phyloP scores from a whole-genome alignment of 2,329 filamentous ascomycete species.

The Colletotrichum truncatum region DNA sequence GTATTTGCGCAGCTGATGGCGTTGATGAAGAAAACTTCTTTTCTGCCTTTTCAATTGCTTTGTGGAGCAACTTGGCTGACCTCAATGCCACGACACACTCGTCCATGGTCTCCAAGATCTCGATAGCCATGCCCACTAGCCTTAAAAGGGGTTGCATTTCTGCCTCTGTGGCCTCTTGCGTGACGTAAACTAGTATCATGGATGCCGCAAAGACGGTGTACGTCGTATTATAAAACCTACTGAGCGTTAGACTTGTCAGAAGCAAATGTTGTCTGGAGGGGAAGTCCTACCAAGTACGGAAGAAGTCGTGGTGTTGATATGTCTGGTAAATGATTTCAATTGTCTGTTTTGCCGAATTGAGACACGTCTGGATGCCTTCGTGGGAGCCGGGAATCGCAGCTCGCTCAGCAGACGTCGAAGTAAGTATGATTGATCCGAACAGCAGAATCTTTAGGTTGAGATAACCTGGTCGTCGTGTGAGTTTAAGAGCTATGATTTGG shows the following conservation, averaged over 20 bases:
- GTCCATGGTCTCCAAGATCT: constrained; percentile 37
- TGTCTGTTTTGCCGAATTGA: constrained; percentile 38
- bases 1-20: background rate
- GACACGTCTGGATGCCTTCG: constrained; percentile 34
- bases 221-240: constrained; percentile 42
- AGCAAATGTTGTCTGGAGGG: too few species aligned
- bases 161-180: constrained; percentile 32
- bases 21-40: constrained; percentile 23
- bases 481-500: background rate
- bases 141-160: constrained; percentile 31
- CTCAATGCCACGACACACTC: constrained; percentile 38
- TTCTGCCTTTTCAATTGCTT: constrained; percentile 34
- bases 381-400: constrained; percentile 30
- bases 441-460: constrained; percentile 38
- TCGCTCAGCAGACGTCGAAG: constrained; percentile 30
- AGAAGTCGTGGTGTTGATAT: constrained; percentile 40
- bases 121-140: constrained; percentile 35
- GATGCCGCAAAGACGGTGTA: constrained; percentile 40
- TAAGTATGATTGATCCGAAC: constrained; percentile 38
- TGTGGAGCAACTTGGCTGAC: constrained; percentile 37
- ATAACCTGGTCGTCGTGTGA: constrained; percentile 29
- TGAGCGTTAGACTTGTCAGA: background rate
- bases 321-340: constrained; percentile 40
- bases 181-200: constrained; percentile 38
- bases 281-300: constrained; percentile 37